Base-by-base conservation (phyloP, 495 filamentous ascomycete genomes). In the Bacidia gigantensis region DNA sequence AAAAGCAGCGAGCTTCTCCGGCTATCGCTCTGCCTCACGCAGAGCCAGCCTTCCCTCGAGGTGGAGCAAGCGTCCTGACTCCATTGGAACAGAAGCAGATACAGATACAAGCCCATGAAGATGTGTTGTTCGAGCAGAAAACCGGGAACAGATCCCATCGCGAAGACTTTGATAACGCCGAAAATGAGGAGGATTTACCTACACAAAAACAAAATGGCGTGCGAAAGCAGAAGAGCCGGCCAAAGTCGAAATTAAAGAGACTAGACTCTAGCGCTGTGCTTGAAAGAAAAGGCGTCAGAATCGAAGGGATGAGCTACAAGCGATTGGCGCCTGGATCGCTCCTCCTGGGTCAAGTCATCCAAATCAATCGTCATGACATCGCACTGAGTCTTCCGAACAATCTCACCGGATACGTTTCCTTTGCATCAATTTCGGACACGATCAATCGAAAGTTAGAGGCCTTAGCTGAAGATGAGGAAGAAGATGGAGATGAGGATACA, bases 21-120 rank as follows among this genome's bases (percentile, higher is more conserved):
- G 68, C 69, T 54, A 62, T 72, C 45, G 74, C 76, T 23, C 60
- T 78, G 12, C 58, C 82, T 46, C 81, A 79, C 58, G 81, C 87
- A 54, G 92, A 95, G 58, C 77, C 79, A 2, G 68, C 89, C 24
- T 98, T 98, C 63, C 92, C 93, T 62, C 79, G 92, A 72, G 92
- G 92, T 50, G 93, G 92, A 51, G 92, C 76, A 12, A 92, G 87
- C 63, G 74, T 93, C 43, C 70, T 98, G 66, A 95, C 92, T 7
- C 89, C 92, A 22, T 73, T 98, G 48, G 92, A 98, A 64, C 81
- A 92, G 58, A 95, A 95, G 69, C 86, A 97, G 66, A 95, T 98
- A 58, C 84, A 92, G 60, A 86, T 92, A 54, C 83, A 97, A 66
- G 92, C 92, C 25, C 89, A 80, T 57, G 79, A 82, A 60, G 92